These are phyloP conservation scores for Plasmodium berghei DNA, from an alignment of 169 alveolate genomes.

Conservation along the genomic window DNA sequence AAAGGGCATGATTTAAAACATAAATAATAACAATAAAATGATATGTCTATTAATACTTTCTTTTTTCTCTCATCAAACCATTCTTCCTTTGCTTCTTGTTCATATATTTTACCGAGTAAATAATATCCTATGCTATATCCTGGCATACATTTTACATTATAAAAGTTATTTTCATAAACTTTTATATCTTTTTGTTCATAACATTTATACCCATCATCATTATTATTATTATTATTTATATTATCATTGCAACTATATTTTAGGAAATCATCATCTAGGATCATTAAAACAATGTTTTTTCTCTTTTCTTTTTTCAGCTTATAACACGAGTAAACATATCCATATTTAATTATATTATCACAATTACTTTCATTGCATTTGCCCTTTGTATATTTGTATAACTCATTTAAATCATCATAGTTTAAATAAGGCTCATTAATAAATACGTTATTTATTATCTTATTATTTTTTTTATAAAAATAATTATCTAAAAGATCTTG, in stretches of 20 bases:
- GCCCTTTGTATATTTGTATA: conserved; percentile 38
- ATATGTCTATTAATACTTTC: conserved; percentile 53
- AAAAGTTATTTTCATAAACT: conserved; percentile 32
- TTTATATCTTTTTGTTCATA: conserved; percentile 37
- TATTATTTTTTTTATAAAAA: conserved; percentile 17
- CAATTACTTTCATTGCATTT: conserved; percentile 40
- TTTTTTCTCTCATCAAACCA: conserved; percentile 43
- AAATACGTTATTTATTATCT: background rate
- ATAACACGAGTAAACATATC: conserved; percentile 65
- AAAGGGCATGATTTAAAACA: conserved; percentile 66
- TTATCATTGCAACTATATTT: conserved; percentile 34
- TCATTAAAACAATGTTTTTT: conserved; percentile 33
- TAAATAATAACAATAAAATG: conserved; percentile 60
- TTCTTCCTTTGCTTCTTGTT: conserved; percentile 57
- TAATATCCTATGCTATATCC: conserved; percentile 70
- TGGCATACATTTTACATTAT: conserved; percentile 44
- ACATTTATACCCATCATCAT: background rate
- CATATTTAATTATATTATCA: conserved; percentile 64
- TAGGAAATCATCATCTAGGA: conserved; percentile 54
- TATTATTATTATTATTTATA: conserved; percentile 3
- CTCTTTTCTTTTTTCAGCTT: conserved; percentile 59
- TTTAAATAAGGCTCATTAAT: conserved; percentile 31
- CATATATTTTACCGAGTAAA: conserved; percentile 57
- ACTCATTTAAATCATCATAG: conserved; percentile 22
- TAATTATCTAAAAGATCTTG: conserved; percentile 53